A percentile compares a stretch with the other conserved stretches of the same genome.
phyloP scores from a whole-genome alignment of 2,329 filamentous ascomycete species.

The Plenodomus biglobosus region DNA sequence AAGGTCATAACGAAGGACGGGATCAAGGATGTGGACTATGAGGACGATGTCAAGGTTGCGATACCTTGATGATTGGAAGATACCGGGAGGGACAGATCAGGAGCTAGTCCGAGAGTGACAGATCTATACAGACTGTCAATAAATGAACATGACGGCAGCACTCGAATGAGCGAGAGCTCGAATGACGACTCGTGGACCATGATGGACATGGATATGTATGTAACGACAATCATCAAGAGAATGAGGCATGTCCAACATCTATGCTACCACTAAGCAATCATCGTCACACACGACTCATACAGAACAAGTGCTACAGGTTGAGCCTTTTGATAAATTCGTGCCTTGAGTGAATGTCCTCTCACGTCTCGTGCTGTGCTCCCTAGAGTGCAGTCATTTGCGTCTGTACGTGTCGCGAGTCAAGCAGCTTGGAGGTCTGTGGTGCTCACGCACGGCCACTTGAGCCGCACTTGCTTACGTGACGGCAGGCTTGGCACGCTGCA shows the following conservation, averaged over 20 bases:
- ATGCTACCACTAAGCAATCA: too few relatives aligned
- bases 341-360: too few relatives aligned
- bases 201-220: background rate
- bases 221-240: background rate
- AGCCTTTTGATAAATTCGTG: too few relatives aligned
- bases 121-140: background rate
- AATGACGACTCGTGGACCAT: background rate
- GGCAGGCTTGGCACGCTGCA: constrained; percentile 10
- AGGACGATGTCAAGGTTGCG: constrained; percentile 74
- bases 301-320: too few relatives aligned
- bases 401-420: too few relatives aligned
- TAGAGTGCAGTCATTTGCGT: too few relatives aligned
- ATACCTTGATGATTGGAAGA: constrained; percentile 51
- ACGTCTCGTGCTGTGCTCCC: too few relatives aligned
- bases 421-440: background rate
- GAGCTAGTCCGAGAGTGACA: background rate
- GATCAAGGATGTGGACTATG: constrained; percentile 79
- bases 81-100: background rate
- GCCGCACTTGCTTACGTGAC: background rate
- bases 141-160: background rate
- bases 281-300: too few relatives aligned
- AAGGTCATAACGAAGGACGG: constrained; percentile 96
- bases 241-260: too few relatives aligned
- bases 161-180: background rate
- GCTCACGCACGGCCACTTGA: background rate